A percentile compares a stretch with the other conserved stretches of the same genome.
Evolutionary conservation across 179 eudicot species (phyloP).

Genomic region (Spergularia azorica): DNA sequence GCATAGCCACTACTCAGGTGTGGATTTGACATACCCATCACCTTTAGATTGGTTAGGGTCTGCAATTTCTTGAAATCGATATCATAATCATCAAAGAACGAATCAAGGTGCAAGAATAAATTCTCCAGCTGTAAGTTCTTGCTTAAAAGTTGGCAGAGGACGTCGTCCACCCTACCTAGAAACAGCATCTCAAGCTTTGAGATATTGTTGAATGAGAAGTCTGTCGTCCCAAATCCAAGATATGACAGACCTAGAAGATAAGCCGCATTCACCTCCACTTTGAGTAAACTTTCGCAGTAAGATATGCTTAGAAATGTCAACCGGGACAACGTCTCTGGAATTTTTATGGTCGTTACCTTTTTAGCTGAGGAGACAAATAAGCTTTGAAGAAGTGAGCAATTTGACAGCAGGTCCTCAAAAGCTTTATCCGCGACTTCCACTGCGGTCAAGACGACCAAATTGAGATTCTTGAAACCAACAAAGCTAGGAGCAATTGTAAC

Average conservation of each 20-base stretch:
- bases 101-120: constrained; percentile 18
- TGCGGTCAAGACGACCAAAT: not conserved
- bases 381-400: constrained; percentile 19
- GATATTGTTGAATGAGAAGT: constrained; percentile 10
- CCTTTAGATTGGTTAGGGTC: constrained; percentile 9
- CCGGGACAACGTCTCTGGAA: constrained; percentile 4
- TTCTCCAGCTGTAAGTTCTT: not conserved
- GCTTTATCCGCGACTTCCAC: constrained; percentile 1
- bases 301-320: constrained; percentile 20
- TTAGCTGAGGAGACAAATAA: constrained; percentile 21
- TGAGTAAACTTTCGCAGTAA: not conserved
- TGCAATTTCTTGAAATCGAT: constrained; percentile 19
- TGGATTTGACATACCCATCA: constrained; percentile 16
- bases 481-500: constrained; percentile 17
- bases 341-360: not conserved
- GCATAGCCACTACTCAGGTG: constrained; percentile 3
- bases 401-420: constrained; percentile 22
- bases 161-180: constrained; percentile 20
- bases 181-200: constrained; percentile 4
- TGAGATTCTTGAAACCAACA: constrained; percentile 25
- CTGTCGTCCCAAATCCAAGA: not conserved
- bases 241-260: constrained; percentile 5
- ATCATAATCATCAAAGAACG: not conserved
- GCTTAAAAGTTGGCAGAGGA: constrained; percentile 8
- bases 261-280: constrained; percentile 13